Evolutionary conservation across 2,329 filamentous ascomycete species (phyloP), one percentile per base, ranked within the genome.

Genomic region (Botrytis paeoniae): DNA sequence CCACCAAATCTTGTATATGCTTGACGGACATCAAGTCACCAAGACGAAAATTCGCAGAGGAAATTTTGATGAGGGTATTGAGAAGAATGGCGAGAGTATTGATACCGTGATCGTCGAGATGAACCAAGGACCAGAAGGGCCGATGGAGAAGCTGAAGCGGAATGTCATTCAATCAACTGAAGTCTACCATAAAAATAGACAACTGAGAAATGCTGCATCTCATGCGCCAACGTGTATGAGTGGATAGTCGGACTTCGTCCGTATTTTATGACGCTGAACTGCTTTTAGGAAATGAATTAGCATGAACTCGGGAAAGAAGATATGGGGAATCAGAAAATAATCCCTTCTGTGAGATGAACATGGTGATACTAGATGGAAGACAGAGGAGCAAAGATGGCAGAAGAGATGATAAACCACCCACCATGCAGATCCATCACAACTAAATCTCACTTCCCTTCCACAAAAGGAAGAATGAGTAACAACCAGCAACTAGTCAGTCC

Each of bases 51-150:
- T 2, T 18, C 14, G 14, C 18, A 29, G 25, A 16, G 3, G 6
- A 29, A 3, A 29, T 54, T 6, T 6, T 5, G n/a, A 54, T 54
- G n/a, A n/a, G 18, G 5, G 12, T 8, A 14, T 18, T 16, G 6
- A 16, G 6, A 29, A 54, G 6, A 16, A 54, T 16, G 6, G 51
- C n/a, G 51, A 18, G 12, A 54, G 6, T 18, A 54, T 6, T 29
- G n/a, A n/a, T 29, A 6, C 12, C 1, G 6, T 16, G 1, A 18
- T 29, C 1, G 2, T 54, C 1, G 4, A n/a, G 25, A 18, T 16
- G 5, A 4, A 16, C 5, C 25, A 54, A 25, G n/a, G n/a, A 54
- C 12, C 2, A 5, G 29, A 18, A 6, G 2, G 1, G 25, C n/a
- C 7, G n/a, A 18, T 43, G 7, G 18, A 43, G 1, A 43, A 43